A percentile compares a stretch with the other conserved stretches of the same genome.
Conservation (phyloP, 345 rosid species). For the Linum tenue region DNA sequence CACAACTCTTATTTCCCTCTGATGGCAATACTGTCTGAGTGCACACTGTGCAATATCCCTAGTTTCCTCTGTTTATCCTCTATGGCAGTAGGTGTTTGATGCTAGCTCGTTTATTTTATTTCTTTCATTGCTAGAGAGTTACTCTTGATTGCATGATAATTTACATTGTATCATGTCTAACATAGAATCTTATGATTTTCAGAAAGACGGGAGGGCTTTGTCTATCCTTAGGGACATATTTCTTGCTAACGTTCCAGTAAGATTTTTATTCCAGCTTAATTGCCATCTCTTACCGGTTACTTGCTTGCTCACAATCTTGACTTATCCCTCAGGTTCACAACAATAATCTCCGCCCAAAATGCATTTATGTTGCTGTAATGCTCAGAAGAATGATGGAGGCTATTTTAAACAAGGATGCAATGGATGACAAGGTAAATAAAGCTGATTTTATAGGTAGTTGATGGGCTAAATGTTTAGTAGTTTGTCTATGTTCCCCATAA, state of each 20-base stretch:
- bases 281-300: conserved; percentile 1
- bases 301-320: conserved; percentile 17
- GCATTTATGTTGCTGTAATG: conserved; percentile 93
- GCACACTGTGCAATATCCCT: too few species aligned
- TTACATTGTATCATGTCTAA: background rate
- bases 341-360: conserved; percentile 74
- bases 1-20: too few species aligned
- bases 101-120: too few species aligned
- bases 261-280: conserved; percentile 16
- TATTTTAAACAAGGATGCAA: conserved; percentile 80
- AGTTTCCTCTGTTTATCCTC: too few species aligned
- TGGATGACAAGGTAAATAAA: conserved; percentile 87
- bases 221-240: conserved; percentile 59
- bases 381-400: conserved; percentile 92
- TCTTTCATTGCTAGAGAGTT: too few species aligned
- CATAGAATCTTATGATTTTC: background rate
- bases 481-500: too few species aligned
- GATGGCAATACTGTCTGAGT: too few species aligned
- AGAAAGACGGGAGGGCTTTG: conserved; percentile 60
- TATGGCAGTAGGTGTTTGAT: too few species aligned
- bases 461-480: background rate
- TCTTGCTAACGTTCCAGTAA: conserved; percentile 88
- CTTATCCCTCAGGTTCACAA: conserved; percentile 37
- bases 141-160: too few species aligned
- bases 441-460: background rate